Base-by-base conservation (phyloP, 1,284 basidiomycete genomes). In the Quambalaria eucalypti region DNA sequence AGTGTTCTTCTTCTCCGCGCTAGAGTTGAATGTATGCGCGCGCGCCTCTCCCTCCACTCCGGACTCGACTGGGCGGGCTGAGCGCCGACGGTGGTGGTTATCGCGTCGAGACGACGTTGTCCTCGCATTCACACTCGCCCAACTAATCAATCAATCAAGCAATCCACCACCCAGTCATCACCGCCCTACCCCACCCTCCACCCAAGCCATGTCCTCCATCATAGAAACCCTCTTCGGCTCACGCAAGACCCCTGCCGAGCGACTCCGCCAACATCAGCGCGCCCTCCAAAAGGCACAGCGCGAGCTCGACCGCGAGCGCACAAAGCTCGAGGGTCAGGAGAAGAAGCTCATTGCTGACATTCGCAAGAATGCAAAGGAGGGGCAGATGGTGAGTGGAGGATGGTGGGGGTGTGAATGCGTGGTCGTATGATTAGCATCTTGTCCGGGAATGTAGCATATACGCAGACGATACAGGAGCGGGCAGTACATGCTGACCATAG, bases 281-380 rank as follows among this genome's bases (percentile, higher is more conserved):
- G 84, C 90, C 2, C 84, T 98, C 51, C 87, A 90, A 50, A 96
- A 97, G 76, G 93, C 95, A 10, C 91, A 96, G 78, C 85, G 93
- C 49, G 93, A 98, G 77, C 85, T 98, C 48, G 93, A 98, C 77
- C 84, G 95, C 55, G 93, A 98, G 78, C 85, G 90, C 55, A 81
- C 82, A 38, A 98, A 95, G 78, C 85, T 98, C 53, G 95, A 98
- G 77, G 85, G 86, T 73, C 89, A 91, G 76, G 78, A 79, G 67
- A 79, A 78, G 71, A 77, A 78, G 60, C 71, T 79, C 36, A 66
- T 78, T n/a, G 60, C 81, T 69, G 95, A 98, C 75, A 99, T 98
- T 76, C 96, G 90, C 82, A 90, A 88, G 79, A 90, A 87, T 65
- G 95, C 95, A 19, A 92, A 95, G 76, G 82, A 86, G 47, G 93